Conservation (phyloP, 2,329 filamentous ascomycete genomes). For the Hymenoscyphus salicellus region DNA sequence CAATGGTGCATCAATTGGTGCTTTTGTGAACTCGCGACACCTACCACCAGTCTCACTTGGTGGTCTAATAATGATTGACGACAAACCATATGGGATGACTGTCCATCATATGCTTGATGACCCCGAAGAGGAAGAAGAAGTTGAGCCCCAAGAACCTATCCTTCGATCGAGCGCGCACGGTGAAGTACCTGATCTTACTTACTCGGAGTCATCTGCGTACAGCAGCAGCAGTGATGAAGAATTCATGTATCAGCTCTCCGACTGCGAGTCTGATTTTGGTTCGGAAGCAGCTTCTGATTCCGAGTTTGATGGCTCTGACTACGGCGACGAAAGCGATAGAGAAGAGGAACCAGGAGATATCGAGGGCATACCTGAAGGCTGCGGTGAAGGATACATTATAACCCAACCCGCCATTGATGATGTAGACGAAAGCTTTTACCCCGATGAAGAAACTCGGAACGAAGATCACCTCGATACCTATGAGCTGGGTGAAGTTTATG, state of each 20-base stretch:
- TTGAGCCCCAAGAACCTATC: slow-evolving; percentile 28
- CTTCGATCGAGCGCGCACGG: slow-evolving; percentile 31
- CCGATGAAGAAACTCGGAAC: slow-evolving; percentile 63
- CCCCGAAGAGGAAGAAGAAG: slow-evolving; percentile 44
- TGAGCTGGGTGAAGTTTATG: slow-evolving; percentile 78
- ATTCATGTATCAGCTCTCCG: slow-evolving; percentile 59
- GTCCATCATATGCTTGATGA: slow-evolving; percentile 95
- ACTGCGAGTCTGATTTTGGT: slow-evolving; percentile 53
- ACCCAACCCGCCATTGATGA: slow-evolving; percentile 92
- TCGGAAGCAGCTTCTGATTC: slow-evolving; percentile 37
- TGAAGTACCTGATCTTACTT: slow-evolving; percentile 39
- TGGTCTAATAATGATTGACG: slow-evolving; percentile 80
- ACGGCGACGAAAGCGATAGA: slow-evolving; percentile 52
- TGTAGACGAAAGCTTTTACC: slow-evolving; percentile 80
- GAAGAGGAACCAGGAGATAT: slow-evolving; percentile 70
- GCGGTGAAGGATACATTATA: slow-evolving; percentile 74
- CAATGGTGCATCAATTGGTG: slow-evolving; percentile 90
- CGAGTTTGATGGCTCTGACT: slow-evolving; percentile 34
- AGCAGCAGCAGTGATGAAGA: slow-evolving; percentile 47
- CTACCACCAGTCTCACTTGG: slow-evolving; percentile 89
- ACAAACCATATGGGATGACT: slow-evolving; percentile 86
- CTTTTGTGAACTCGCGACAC: slow-evolving; percentile 80
- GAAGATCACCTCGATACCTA: slow-evolving; percentile 81
- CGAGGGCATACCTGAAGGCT: slow-evolving; percentile 70
- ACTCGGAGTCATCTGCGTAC: slow-evolving; percentile 31